phyloP scores from a whole-genome alignment of 441 rosid species.

The Erodium texanum region DNA sequence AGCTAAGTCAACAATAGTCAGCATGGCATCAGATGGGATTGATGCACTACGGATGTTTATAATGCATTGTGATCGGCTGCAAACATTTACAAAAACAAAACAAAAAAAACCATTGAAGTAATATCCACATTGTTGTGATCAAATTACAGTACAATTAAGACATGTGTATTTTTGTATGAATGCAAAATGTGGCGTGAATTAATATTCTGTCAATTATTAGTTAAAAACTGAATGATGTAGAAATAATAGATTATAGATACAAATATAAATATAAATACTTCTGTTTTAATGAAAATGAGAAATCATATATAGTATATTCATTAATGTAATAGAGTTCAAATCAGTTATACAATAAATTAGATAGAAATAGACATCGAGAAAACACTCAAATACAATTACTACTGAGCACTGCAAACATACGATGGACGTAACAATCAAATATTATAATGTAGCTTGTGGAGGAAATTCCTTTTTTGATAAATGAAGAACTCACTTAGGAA shows the following conservation, averaged over 20 bases:
- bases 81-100: conserved; percentile 4
- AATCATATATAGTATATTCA: background rate
- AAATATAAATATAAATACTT: background rate
- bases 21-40: conserved; percentile 29
- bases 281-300: background rate
- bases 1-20: conserved; percentile 87
- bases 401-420: background rate
- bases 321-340: background rate
- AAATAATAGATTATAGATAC: conserved; percentile 5
- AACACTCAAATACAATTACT: background rate
- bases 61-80: conserved; percentile 95
- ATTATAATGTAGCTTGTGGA: background rate
- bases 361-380: background rate
- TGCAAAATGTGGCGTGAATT: background rate
- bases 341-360: background rate
- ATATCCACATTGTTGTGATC: background rate
- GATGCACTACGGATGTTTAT: conserved; percentile 45
- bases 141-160: background rate
- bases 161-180: background rate
- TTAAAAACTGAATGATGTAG: background rate
- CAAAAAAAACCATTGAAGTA: background rate
- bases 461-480: background rate
- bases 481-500: background rate
- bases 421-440: background rate
- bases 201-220: background rate